phyloP scores from a whole-genome alignment of 352 stramenopile species.

The Pythium myriotylum region DNA sequence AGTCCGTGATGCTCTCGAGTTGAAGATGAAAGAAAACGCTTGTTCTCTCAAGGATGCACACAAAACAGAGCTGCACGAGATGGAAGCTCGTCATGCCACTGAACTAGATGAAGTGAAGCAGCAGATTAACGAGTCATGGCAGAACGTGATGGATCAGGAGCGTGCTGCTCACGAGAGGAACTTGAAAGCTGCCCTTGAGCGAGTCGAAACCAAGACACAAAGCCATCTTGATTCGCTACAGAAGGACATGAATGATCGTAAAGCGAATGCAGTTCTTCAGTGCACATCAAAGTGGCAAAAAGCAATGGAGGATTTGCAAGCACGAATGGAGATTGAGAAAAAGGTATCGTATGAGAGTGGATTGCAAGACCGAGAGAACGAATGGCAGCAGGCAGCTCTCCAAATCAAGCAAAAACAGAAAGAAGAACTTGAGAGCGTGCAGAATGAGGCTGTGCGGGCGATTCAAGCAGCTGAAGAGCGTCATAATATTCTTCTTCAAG shows the following conservation, averaged over 20 bases:
- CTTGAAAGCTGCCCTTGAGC: constrained; percentile 36
- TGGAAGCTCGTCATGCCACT: constrained; percentile 18
- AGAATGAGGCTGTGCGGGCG: constrained; percentile 61
- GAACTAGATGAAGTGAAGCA: constrained; percentile 37
- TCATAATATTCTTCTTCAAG: constrained; percentile 51
- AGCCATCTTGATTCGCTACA: constrained; percentile 43
- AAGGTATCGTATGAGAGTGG: constrained; percentile 61
- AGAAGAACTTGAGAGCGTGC: constrained; percentile 60
- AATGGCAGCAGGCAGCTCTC: constrained; percentile 73
- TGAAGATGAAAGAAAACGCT: neutral
- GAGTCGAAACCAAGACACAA: constrained; percentile 40
- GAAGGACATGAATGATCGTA: constrained; percentile 66
- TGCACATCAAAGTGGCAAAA: constrained; percentile 74
- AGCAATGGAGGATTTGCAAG: constrained; percentile 66
- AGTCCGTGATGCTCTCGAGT: constrained; percentile 4
- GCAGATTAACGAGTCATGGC: constrained; percentile 34
- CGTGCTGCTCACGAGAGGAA: constrained; percentile 34
- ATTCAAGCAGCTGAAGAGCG: constrained; percentile 70
- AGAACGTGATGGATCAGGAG: constrained; percentile 35
- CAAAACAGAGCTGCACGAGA: constrained; percentile 3
- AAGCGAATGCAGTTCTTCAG: constrained; percentile 58
- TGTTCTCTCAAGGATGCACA: constrained; percentile 1
- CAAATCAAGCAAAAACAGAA: constrained; percentile 80
- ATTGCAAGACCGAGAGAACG: constrained; percentile 65
- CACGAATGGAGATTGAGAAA: constrained; percentile 64